phyloP scores from a whole-genome alignment of 164 flowering plant species.

The Aristolochia contorta region DNA sequence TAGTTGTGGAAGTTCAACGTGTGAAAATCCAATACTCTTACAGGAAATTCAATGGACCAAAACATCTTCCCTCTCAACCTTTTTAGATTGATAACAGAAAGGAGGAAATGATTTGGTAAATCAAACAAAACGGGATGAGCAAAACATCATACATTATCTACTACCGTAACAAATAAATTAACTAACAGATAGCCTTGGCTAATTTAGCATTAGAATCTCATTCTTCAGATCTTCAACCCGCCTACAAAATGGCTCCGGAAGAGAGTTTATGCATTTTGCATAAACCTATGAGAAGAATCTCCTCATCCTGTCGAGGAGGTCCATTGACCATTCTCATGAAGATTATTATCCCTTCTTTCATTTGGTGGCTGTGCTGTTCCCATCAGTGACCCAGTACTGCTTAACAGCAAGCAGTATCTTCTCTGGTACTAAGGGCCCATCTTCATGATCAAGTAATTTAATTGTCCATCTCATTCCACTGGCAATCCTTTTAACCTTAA shows the following conservation, averaged over 20 bases:
- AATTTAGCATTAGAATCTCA: neutral
- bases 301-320: too few relatives aligned
- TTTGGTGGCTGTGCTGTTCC: slow-evolving; percentile 35
- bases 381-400: slow-evolving; percentile 52
- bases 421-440: slow-evolving; percentile 80
- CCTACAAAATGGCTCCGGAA: neutral
- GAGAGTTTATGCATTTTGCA: neutral
- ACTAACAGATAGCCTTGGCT: neutral
- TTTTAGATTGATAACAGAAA: too few relatives aligned
- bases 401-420: slow-evolving; percentile 75
- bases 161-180: neutral
- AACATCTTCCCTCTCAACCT: too few relatives aligned
- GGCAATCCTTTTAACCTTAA: slow-evolving; percentile 54
- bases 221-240: neutral
- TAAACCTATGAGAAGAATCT: neutral
- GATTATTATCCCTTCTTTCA: slow-evolving; percentile 11
- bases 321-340: too few relatives aligned
- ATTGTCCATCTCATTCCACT: slow-evolving; percentile 77
- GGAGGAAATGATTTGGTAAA: too few relatives aligned
- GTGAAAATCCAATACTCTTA: too few relatives aligned
- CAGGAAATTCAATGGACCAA: too few relatives aligned
- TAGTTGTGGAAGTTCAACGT: too few relatives aligned
- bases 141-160: neutral
- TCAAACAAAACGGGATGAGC: too few relatives aligned
- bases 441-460: slow-evolving; percentile 84